These are phyloP conservation scores for Elsinoe necatrix DNA, from an alignment of 2,329 filamentous ascomycete genomes.

Conservation along the genomic window DNA sequence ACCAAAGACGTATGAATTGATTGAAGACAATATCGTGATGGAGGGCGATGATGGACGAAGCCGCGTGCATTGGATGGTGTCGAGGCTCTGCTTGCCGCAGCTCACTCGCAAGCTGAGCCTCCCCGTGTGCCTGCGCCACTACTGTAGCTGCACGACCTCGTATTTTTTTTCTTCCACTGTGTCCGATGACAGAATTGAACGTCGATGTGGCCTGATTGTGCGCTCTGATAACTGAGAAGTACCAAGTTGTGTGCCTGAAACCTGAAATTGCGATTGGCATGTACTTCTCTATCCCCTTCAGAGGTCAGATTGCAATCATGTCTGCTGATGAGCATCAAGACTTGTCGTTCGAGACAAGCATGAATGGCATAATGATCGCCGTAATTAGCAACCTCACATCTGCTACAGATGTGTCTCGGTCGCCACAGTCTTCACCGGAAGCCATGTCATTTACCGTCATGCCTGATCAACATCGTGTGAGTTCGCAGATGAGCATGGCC, in stretches of 20 bases:
- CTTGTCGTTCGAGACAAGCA: not conserved
- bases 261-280: not conserved
- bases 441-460: not conserved
- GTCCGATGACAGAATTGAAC: not conserved
- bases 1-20: too few relatives aligned
- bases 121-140: not conserved
- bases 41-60: not conserved
- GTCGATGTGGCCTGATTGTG: too few relatives aligned
- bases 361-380: not conserved
- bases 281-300: not conserved
- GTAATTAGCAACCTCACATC: not conserved
- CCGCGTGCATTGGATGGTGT: not conserved
- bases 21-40: not conserved
- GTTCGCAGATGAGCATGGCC: not conserved
- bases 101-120: not conserved
- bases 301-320: not conserved
- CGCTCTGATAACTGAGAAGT: not conserved
- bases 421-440: not conserved
- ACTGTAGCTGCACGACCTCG: not conserved
- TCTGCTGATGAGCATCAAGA: not conserved
- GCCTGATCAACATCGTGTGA: not conserved
- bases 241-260: not conserved
- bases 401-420: not conserved
- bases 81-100: not conserved
- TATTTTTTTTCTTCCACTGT: not conserved